These are phyloP conservation scores for Coix lacrymajobi DNA, from an alignment of 176 grass and related monocot species.

Conservation along the genomic window DNA sequence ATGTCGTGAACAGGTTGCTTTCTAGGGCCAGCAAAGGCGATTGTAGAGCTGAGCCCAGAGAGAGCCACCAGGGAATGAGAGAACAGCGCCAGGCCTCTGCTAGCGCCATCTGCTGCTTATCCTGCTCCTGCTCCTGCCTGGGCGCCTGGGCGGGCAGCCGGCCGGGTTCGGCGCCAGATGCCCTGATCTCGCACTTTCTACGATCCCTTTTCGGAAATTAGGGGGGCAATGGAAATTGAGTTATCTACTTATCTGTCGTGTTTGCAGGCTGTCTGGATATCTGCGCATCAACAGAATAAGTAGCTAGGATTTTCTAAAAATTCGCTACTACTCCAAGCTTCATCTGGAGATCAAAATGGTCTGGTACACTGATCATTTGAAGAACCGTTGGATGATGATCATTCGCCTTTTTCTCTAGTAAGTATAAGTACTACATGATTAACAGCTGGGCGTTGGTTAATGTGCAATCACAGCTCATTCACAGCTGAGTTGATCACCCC, in stretches of 20 bases:
- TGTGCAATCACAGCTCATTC: not conserved
- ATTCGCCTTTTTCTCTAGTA: not conserved
- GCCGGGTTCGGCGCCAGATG: too few species aligned
- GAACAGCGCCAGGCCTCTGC: not conserved
- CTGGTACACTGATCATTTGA: not conserved
- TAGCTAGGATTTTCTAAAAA: not conserved
- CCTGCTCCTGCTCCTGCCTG: not conserved
- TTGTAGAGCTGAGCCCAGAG: slow-evolving; percentile 18
- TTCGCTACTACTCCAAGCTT: not conserved
- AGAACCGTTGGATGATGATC: not conserved
- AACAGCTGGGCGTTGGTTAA: not conserved
- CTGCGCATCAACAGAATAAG: not conserved
- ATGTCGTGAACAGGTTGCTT: slow-evolving; percentile 23
- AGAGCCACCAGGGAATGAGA: slow-evolving; percentile 7
- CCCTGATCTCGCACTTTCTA: slow-evolving; percentile 33
- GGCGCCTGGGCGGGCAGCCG: not conserved
- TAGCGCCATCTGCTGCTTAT: slow-evolving; percentile 15
- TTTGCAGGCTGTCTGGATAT: not conserved
- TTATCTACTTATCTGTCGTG: slow-evolving; percentile 14
- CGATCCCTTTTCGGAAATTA: slow-evolving; percentile 51
- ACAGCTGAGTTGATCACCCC: not conserved
- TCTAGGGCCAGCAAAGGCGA: slow-evolving; percentile 50
- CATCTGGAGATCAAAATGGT: not conserved
- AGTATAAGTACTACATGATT: not conserved
- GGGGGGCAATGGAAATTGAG: slow-evolving; percentile 26